Evolutionary conservation across 1,284 basidiomycete species (phyloP), one percentile per base, ranked within the genome.

Genomic region (Wolfiporia cocos): DNA sequence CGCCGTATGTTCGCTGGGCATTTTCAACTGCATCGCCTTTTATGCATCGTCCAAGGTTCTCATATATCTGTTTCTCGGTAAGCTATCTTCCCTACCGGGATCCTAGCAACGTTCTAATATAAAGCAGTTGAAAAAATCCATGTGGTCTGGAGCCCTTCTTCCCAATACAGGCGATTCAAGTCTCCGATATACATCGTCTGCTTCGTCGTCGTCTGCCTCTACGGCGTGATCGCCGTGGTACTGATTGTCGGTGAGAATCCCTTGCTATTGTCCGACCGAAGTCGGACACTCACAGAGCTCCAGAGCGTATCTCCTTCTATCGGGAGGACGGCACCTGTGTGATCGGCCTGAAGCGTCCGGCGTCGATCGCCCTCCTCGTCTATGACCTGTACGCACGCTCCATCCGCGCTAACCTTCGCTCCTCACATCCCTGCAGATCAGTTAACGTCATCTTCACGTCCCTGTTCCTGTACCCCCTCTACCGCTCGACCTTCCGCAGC

Each of bases 381-480:
- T 71, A 69, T 46, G 72, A 73, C 49, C 52, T 70, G 49, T 64
- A 54, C 42, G 61, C 43, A 56, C 26, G 53, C 49, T 41, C 40
- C 44, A 31, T 22, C 6, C 19, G 17, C 18, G 2, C 22, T 3
- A 19, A 7, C 10, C 39, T 22, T 21, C 5, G 33, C 23, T 37
- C 15, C 24, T 34, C n/a, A 43, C 34, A 21, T 31, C 5, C 10
- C 4, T 32, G 17, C 43, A 68, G 66, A 2, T 56, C 59, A 46
- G 59, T 72, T 51, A 72, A 68, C 48, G 34, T 70, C 20, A 56
- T 68, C 44, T 57, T 76, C 29, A 74, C 72, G 1, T 48, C 47
- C 2, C 62, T 74, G 12, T 77, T 77, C 55, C 49, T 75, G 12
- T 66, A 64, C 57, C 74, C 75, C 0, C 56, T 78, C 4, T 49